These are phyloP conservation scores for Ricinus communis DNA, from an alignment of 345 rosid genomes.

Conservation along the genomic window DNA sequence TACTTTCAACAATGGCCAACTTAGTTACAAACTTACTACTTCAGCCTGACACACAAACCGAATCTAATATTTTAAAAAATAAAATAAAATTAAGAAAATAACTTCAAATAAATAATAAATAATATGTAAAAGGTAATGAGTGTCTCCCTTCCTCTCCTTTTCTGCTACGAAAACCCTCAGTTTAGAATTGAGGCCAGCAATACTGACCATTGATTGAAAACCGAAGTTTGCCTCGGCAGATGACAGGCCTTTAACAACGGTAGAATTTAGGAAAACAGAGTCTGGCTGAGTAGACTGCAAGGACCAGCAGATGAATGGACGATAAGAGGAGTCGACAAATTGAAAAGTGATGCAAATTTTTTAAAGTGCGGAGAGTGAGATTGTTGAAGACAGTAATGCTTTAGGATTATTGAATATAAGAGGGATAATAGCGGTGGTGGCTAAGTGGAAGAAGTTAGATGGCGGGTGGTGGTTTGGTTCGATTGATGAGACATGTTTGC, in stretches of 20 bases:
- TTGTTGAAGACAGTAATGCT: conserved; percentile 32
- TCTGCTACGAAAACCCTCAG: too few species aligned
- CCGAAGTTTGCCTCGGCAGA: conserved; percentile 52
- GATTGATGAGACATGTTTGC: conserved; percentile 42
- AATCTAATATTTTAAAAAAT: too few species aligned
- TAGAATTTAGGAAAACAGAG: conserved; percentile 45
- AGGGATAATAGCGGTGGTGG: conserved; percentile 42
- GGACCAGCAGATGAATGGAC: conserved; percentile 19
- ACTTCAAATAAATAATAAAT: too few species aligned
- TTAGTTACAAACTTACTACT: too few species aligned
- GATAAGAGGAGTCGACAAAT: conserved; percentile 37
- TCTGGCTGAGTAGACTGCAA: conserved; percentile 38
- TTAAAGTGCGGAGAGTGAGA: conserved; percentile 34
- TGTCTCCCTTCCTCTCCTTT: too few species aligned
- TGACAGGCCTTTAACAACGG: conserved; percentile 44
- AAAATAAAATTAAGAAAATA: too few species aligned
- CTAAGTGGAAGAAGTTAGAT: conserved; percentile 44
- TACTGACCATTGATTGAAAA: conserved; percentile 76
- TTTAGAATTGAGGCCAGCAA: conserved; percentile 62
- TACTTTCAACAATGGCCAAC: too few species aligned
- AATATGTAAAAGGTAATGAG: too few species aligned
- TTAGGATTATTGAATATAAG: conserved; percentile 40
- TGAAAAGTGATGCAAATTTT: conserved; percentile 53
- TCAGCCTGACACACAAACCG: too few species aligned
- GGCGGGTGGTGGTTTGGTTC: conserved; percentile 34